Percentiles rank a stretch among this genome's conserved stretches.
These are phyloP conservation scores for Calonectria crousiana DNA, from an alignment of 2,329 filamentous ascomycete genomes.

Conservation along the genomic window DNA sequence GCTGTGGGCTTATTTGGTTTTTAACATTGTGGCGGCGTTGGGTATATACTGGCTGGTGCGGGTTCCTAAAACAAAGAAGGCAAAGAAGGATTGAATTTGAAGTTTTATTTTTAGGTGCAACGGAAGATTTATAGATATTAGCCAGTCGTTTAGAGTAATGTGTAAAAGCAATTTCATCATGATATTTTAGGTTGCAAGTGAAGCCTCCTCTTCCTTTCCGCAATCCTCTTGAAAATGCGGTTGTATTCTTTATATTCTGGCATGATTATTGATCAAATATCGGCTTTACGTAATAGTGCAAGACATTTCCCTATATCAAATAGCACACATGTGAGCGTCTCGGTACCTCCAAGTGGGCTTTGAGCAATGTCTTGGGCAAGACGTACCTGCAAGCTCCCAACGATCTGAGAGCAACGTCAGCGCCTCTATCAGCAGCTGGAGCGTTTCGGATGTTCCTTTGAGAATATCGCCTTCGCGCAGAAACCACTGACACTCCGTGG, in stretches of 20 bases:
- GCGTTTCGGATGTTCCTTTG: neutral
- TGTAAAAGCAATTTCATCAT: neutral
- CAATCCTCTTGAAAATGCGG: neutral
- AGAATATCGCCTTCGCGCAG: conserved; percentile 2
- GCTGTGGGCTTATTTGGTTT: conserved; percentile 63
- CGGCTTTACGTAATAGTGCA: neutral
- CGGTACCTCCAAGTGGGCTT: neutral
- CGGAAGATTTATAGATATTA: neutral
- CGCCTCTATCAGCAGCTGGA: neutral
- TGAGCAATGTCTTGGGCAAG: neutral
- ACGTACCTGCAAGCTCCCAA: conserved; percentile 11
- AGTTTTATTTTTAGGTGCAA: neutral
- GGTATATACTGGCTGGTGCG: conserved; percentile 59
- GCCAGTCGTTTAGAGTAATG: neutral
- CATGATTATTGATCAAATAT: neutral
- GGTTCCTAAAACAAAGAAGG: conserved; percentile 44
- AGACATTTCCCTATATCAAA: neutral
- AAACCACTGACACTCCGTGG: conserved; percentile 20
- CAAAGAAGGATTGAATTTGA: neutral
- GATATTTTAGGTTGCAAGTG: neutral
- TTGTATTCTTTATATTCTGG: neutral
- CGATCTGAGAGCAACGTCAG: conserved; percentile 4
- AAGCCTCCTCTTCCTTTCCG: neutral
- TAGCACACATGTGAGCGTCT: neutral
- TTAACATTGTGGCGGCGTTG: conserved; percentile 62